Percentiles rank a stretch among this genome's conserved stretches.
Conservation (phyloP, 345 rosid species). For the Barbarea vulgaris region DNA sequence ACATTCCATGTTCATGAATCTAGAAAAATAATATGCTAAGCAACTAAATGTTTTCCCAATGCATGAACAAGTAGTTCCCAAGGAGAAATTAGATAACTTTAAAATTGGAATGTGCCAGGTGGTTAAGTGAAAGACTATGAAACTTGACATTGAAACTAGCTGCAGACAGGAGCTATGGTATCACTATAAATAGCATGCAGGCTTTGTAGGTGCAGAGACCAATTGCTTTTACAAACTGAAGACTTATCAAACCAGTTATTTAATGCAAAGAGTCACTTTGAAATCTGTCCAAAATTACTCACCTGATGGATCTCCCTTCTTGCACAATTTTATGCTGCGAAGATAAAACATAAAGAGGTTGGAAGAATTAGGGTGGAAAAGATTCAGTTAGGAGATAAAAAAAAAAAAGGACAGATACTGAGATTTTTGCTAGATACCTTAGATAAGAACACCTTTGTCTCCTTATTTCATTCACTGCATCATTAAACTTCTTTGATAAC, state of each 20-base stretch:
- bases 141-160: background rate
- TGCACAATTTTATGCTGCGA: conserved; percentile 80
- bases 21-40: background rate
- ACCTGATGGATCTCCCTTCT: conserved; percentile 94
- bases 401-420: background rate
- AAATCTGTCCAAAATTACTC: conserved; percentile 37
- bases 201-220: background rate
- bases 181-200: conserved; percentile 9
- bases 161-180: conserved; percentile 3
- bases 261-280: background rate
- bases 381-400: background rate
- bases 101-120: background rate
- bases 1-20: conserved; percentile 15
- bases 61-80: conserved; percentile 1
- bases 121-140: conserved; percentile 1
- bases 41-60: background rate
- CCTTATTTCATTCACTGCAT: conserved; percentile 81
- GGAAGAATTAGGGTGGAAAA: background rate
- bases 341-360: conserved; percentile 16
- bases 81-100: background rate
- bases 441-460: conserved; percentile 91
- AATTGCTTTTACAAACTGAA: background rate
- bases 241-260: background rate
- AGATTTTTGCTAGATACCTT: conserved; percentile 52
- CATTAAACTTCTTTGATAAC: conserved; percentile 82